phyloP scores from a whole-genome alignment of 345 rosid genomes.

The Melaleuca quinquenervia region DNA sequence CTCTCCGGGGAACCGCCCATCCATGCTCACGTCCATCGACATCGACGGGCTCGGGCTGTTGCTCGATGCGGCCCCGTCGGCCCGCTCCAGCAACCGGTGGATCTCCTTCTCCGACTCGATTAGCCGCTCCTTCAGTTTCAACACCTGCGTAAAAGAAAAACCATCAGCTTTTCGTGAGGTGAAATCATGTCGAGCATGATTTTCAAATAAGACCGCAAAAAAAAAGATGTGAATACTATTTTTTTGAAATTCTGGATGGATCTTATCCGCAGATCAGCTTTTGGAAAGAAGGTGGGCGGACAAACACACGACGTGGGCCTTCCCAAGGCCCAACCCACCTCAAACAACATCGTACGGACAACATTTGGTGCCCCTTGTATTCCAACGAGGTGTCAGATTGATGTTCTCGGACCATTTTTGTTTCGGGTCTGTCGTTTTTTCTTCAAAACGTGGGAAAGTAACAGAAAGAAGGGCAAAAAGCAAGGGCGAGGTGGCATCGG shows the following conservation, averaged over 20 bases:
- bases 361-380: neutral
- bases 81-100: conserved; percentile 24
- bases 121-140: conserved; percentile 40
- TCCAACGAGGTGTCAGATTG: neutral
- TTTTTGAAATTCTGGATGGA: neutral
- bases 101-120: conserved; percentile 43
- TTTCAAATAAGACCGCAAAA: no score
- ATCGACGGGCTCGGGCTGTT: conserved; percentile 43
- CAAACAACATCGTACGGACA: conserved; percentile 14
- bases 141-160: conserved; percentile 19
- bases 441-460: neutral
- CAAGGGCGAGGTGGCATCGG: neutral
- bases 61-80: conserved; percentile 22
- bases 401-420: neutral
- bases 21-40: conserved; percentile 15
- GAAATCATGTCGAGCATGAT: neutral
- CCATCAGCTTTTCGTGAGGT: neutral
- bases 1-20: conserved; percentile 22
- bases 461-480: neutral
- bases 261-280: neutral
- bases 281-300: neutral
- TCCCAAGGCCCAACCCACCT: neutral
- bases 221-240: no score
- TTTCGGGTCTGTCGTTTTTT: neutral
- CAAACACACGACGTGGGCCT: neutral